A percentile compares a stretch with the other conserved stretches of the same genome.
Conservation (phyloP, 129 eudicot genomes). For the Pittosporum tobira region DNA sequence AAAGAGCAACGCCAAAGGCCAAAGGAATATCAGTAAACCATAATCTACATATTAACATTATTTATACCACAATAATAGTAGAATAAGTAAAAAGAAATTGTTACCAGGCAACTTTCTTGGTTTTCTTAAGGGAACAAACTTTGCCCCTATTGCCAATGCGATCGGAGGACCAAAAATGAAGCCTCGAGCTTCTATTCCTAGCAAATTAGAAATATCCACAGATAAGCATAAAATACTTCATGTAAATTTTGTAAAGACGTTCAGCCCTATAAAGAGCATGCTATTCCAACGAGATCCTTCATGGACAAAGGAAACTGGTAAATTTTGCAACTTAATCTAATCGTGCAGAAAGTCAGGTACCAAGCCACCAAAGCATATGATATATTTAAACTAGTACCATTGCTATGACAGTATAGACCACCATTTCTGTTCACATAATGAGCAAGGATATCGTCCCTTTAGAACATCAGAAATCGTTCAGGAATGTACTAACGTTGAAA, state of each 20-base stretch:
- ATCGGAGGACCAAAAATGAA: slow-evolving; percentile 85
- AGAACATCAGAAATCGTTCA: too few species aligned
- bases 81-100: too few species aligned
- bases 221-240: background rate
- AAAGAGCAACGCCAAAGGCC: background rate
- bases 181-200: slow-evolving; percentile 88
- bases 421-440: too few species aligned
- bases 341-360: too few species aligned
- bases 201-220: background rate
- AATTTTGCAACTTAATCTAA: background rate
- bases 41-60: background rate
- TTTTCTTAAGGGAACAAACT: slow-evolving; percentile 82
- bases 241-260: background rate
- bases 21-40: background rate
- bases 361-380: too few species aligned
- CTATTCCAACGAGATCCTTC: background rate
- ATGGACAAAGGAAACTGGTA: background rate
- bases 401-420: too few species aligned
- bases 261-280: background rate
- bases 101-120: slow-evolving; percentile 87
- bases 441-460: too few species aligned
- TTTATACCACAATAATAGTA: background rate
- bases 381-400: too few species aligned
- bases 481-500: too few species aligned
- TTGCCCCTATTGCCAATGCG: slow-evolving; percentile 90